phyloP scores from a whole-genome alignment of 1,284 basidiomycete species.

The Schizopora paradoxa region DNA sequence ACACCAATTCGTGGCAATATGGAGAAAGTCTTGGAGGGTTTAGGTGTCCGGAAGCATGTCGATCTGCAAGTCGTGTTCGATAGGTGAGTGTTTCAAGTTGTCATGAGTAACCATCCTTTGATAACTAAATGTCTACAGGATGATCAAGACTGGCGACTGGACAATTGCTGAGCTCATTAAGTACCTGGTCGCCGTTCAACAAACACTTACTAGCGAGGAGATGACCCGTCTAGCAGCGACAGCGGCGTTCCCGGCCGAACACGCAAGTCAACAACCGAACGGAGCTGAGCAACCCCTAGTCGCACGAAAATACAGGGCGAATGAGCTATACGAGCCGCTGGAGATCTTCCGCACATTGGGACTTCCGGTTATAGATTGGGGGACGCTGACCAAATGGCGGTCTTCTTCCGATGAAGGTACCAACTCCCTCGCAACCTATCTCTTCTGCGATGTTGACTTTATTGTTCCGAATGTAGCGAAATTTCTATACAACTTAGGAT shows the following conservation, averaged over 20 bases:
- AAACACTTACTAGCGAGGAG: conserved; percentile 66
- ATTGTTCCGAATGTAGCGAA: conserved; percentile 53
- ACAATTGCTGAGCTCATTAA: conserved; percentile 74
- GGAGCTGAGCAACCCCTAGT: conserved; percentile 32
- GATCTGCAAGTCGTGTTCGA: conserved; percentile 86
- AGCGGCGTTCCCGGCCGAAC: conserved; percentile 74
- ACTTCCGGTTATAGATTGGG: conserved; percentile 88
- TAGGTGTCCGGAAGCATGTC: conserved; percentile 90
- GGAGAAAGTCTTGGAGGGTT: conserved; percentile 70
- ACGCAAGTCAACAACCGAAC: conserved; percentile 23
- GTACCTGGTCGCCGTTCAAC: conserved; percentile 85
- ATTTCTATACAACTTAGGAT: conserved; percentile 76
- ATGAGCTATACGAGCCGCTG: conserved; percentile 80
- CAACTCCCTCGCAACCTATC: neutral
- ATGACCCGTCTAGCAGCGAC: conserved; percentile 73
- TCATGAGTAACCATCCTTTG: conserved; percentile 5
- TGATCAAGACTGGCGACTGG: conserved; percentile 84
- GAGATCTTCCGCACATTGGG: conserved; percentile 70
- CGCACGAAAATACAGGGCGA: conserved; percentile 45
- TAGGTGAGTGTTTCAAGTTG: conserved; percentile 40
- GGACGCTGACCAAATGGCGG: conserved; percentile 71
- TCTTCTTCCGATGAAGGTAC: conserved; percentile 79
- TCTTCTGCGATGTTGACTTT: neutral
- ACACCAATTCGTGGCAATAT: conserved; percentile 62
- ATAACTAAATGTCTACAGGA: conserved; percentile 40